phyloP scores from a whole-genome alignment of 2,329 filamentous ascomycete genomes.

The Samsoniella hepiali region DNA sequence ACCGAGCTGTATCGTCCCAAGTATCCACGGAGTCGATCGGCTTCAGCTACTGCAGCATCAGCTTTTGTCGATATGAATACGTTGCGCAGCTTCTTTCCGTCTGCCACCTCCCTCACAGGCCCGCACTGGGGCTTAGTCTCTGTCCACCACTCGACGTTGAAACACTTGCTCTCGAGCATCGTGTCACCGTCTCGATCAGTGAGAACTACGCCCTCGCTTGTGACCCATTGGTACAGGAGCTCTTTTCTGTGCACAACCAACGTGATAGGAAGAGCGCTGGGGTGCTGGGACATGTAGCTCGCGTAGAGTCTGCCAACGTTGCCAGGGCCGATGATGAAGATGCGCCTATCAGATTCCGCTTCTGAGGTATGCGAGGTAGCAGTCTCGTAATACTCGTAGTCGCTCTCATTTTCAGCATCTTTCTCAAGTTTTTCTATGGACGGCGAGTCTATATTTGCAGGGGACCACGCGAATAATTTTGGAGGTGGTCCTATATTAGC shows the following conservation, averaged over 20 bases:
- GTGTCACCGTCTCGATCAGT: not conserved
- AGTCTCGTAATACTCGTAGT: not conserved
- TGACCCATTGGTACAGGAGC: not conserved
- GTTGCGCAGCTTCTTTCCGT: not conserved
- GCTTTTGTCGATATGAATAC: constrained; percentile 3
- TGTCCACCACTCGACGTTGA: constrained; percentile 3
- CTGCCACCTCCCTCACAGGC: not conserved
- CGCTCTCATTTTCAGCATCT: not conserved
- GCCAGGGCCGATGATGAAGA: not conserved
- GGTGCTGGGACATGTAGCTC: not conserved
- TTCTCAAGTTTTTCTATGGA: no score
- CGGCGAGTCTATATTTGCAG: not conserved
- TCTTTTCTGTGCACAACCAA: not conserved
- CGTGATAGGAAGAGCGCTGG: not conserved
- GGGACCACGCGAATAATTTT: not conserved
- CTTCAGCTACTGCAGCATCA: not conserved
- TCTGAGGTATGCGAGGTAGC: not conserved
- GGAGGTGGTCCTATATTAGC: not conserved
- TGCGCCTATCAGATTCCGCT: not conserved
- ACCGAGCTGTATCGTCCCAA: not conserved
- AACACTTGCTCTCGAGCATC: not conserved
- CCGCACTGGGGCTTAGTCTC: not conserved
- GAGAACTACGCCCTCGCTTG: not conserved
- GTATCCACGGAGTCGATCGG: not conserved
- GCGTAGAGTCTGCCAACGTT: not conserved